Base-by-base conservation (phyloP, 495 filamentous ascomycete genomes). In the Parmelia sp. region DNA sequence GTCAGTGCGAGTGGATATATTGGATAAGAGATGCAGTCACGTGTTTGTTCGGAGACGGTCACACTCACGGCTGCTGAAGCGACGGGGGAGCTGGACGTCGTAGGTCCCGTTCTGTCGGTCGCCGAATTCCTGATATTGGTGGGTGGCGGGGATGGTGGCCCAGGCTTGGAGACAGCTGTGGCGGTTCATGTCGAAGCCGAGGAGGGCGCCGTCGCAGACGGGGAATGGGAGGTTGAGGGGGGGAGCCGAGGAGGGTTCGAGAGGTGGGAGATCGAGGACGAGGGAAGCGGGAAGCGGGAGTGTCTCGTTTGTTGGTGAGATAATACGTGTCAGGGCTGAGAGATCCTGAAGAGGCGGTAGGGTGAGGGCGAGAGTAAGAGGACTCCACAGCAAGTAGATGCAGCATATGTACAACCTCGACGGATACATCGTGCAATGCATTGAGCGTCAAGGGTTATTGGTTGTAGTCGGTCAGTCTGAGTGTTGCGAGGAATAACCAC, bases 161-260 rank as follows among this genome's bases (percentile, higher is more conserved):
- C 14, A 55, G 51, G 51, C 51, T 33, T 55, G 51, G 15, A 55
- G 27, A 23, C 51, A 55, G 51, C 51, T 55, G 51, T 55, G 33
- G 19, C 27, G 19, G 51, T 55, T 55, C 51, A 55, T 55, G 7
- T 55, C 51, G 29, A 33, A 55, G 51, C 51, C 51, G 27, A 55
- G 29, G 15, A 55, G 51, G 17, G 10, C 21, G n/a, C 51, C 51
- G 9, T 55, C 11, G 17, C 51, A 55, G 17, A 55, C 19, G 4
- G 51, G 51, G 17, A 1, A 5, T 55, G 29, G 8, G 11, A 8
- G 23, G 7, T 27, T 25, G 6, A 51, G 25, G 4, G 47, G 29
- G 25, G 5, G 15, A 11, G n/a, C n/a, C n/a, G n/a, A n/a, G n/a
- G n/a, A 36, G 10, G 35, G 35, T 36, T 10, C 35, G 35, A 19